Conservation (phyloP, 1,284 basidiomycete genomes). For the Uromyces viciae-fabae region DNA sequence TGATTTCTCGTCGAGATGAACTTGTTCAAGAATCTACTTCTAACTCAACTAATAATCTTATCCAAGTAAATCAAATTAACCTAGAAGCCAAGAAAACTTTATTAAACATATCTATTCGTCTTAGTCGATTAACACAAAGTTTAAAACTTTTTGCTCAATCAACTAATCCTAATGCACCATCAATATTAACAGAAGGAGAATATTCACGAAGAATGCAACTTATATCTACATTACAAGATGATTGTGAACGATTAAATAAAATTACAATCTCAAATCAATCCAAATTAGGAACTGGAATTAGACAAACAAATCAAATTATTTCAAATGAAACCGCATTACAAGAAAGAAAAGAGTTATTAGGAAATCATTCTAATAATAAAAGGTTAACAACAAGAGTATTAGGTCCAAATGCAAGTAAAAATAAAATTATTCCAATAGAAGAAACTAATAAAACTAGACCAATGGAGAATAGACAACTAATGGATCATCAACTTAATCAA, state of each 20-base stretch:
- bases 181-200: slow-evolving; percentile 50
- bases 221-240: slow-evolving; percentile 74
- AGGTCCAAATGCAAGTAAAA: background rate
- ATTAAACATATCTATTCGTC: background rate
- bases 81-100: slow-evolving; percentile 19
- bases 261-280: background rate
- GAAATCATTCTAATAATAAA: background rate
- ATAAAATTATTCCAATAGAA: slow-evolving; percentile 60
- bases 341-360: slow-evolving; percentile 23
- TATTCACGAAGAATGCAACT: slow-evolving; percentile 74
- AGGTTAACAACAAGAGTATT: slow-evolving; percentile 28
- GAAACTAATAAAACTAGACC: slow-evolving; percentile 83
- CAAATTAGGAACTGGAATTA: slow-evolving; percentile 14
- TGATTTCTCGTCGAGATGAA: slow-evolving; percentile 23
- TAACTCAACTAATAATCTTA: slow-evolving; percentile 1
- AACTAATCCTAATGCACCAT: background rate
- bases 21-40: background rate
- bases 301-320: slow-evolving; percentile 1
- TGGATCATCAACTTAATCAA: slow-evolving; percentile 67
- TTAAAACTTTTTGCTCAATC: slow-evolving; percentile 21
- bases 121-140: slow-evolving; percentile 19
- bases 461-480: slow-evolving; percentile 73
- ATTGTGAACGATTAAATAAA: slow-evolving; percentile 70
- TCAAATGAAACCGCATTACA: background rate
- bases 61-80: slow-evolving; percentile 17